A percentile compares a stretch with the other conserved stretches of the same genome.
Conservation (phyloP, 75 land plant genomes). For the Gnetum montanum region DNA sequence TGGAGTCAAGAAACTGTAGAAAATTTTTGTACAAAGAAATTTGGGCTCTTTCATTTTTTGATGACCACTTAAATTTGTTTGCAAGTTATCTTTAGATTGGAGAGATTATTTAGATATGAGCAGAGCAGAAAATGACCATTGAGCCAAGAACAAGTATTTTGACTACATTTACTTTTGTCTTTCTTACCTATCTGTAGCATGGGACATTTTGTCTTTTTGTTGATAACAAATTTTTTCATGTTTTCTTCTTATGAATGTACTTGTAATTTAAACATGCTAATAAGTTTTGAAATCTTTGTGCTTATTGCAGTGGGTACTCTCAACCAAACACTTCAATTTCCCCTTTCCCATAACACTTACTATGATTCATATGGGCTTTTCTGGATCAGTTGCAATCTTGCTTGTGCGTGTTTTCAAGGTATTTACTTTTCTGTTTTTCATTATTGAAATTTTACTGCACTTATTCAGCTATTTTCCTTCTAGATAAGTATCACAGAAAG, state of each 20-base stretch:
- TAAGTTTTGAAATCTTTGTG: not conserved
- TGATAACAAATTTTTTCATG: not conserved
- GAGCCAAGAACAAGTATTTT: no score
- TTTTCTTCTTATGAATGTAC: not conserved
- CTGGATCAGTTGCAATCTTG: constrained; percentile 66
- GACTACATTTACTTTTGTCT: not conserved
- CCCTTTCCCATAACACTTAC: constrained; percentile 89
- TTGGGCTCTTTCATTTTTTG: no score
- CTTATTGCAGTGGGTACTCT: constrained; percentile 80
- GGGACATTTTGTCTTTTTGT: not conserved
- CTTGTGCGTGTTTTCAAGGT: constrained; percentile 92
- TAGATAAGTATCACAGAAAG: no score
- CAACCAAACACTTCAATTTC: constrained; percentile 83
- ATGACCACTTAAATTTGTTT: no score
- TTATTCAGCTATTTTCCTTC: no score
- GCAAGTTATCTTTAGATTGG: no score
- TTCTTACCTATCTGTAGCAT: not conserved
- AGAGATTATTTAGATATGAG: no score
- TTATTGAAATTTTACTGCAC: not conserved
- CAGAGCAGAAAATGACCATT: no score
- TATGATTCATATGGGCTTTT: constrained; percentile 98
- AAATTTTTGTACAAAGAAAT: no score
- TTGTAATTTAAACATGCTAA: no score
- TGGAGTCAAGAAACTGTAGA: no score
- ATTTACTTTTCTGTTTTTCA: constrained; percentile 2